Percentiles rank a stretch among this genome's conserved stretches.
Evolutionary conservation across 768 basidiomycete genomes (phyloP).

Genomic region (Hygrocybe coccinea): DNA sequence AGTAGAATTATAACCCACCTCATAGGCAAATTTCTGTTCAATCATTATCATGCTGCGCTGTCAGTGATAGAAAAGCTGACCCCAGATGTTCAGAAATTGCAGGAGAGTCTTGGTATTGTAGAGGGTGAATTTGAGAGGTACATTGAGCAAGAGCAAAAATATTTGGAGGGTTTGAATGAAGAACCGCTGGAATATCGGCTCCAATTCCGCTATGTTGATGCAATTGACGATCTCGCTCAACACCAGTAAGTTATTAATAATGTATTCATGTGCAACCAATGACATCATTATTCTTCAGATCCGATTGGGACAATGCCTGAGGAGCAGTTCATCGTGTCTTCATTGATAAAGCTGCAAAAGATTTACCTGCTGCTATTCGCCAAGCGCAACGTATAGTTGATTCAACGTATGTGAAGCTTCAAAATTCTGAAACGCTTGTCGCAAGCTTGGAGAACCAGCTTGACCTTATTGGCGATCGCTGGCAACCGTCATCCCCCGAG

Average conservation of each 20-base stretch:
- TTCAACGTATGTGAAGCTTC: neutral
- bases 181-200: no score
- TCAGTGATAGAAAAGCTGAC: neutral
- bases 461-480: slow-evolving; percentile 3
- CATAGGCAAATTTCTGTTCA: slow-evolving; percentile 4
- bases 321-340: neutral
- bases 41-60: slow-evolving; percentile 2
- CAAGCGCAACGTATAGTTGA: neutral
- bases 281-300: no score
- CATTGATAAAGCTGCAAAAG: neutral
- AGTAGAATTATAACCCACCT: neutral
- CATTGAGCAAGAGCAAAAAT: no score
- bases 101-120: neutral
- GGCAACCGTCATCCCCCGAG: slow-evolving; percentile 7
- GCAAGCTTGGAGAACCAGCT: neutral
- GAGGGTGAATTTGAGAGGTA: no score
- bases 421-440: neutral
- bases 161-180: no score
- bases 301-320: no score
- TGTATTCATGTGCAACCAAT: no score
- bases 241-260: no score
- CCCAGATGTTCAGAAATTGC: neutral
- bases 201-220: no score
- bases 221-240: no score
- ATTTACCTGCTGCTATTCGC: neutral